Evolutionary conservation across 257 asterid species (phyloP).

Genomic region (Przewalskia tangutica): DNA sequence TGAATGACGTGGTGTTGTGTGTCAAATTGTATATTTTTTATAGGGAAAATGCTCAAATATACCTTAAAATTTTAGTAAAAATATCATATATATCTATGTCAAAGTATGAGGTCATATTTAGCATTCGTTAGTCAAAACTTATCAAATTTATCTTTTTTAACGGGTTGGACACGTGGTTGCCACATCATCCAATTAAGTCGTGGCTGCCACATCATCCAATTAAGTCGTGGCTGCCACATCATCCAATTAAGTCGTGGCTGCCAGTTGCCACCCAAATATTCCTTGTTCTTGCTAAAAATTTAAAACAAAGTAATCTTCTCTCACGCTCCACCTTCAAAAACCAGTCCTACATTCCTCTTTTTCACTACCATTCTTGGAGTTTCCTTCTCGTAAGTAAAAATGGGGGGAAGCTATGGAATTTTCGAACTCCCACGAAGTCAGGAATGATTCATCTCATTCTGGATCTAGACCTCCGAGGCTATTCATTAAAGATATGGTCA

Average conservation of each 20-base stretch:
- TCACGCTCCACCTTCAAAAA: background rate
- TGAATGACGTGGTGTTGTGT: background rate
- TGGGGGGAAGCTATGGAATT: constrained; percentile 42
- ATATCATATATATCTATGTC: too few relatives aligned
- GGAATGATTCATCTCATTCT: constrained; percentile 19
- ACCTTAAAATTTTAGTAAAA: too few relatives aligned
- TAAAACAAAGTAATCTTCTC: background rate
- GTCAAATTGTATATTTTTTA: background rate
- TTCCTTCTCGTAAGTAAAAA: background rate
- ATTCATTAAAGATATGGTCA: constrained; percentile 89
- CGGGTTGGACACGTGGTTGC: too few relatives aligned
- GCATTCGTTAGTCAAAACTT: too few relatives aligned
- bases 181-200: too few relatives aligned
- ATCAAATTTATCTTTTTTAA: too few relatives aligned
- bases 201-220: too few relatives aligned
- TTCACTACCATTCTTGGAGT: background rate
- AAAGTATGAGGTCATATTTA: too few relatives aligned
- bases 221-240: too few relatives aligned
- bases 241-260: too few relatives aligned
- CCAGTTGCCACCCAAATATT: background rate
- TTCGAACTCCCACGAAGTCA: constrained; percentile 17
- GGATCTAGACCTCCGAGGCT: constrained; percentile 62
- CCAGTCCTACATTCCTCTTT: background rate
- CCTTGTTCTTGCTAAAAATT: background rate
- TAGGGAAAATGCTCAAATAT: too few relatives aligned